These are phyloP conservation scores for Irpex sp. DNA, from an alignment of 1,284 basidiomycete species.

Conservation along the genomic window DNA sequence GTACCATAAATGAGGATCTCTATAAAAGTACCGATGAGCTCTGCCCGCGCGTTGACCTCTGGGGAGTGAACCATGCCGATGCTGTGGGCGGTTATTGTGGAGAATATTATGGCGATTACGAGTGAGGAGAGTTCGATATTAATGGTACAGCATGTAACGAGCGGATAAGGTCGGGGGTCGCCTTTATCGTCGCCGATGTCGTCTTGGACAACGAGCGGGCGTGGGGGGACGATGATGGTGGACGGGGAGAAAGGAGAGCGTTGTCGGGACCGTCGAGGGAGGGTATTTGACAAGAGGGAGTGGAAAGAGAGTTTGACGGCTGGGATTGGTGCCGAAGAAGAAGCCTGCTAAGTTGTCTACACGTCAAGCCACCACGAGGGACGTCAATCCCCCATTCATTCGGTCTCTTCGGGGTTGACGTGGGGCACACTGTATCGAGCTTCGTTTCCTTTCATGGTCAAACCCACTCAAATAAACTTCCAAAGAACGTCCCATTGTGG, in stretches of 20 bases:
- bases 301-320: neutral
- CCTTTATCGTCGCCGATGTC: neutral
- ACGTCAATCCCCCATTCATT: neutral
- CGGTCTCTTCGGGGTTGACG: neutral
- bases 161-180: neutral
- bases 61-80: neutral
- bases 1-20: constrained; percentile 11
- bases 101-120: neutral
- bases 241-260: neutral
- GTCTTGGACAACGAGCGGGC: neutral
- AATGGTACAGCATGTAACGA: neutral
- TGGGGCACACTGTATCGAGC: neutral
- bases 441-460: neutral
- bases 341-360: neutral
- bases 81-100: neutral
- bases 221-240: neutral
- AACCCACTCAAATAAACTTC: neutral
- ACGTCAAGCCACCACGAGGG: neutral
- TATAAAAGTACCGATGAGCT: constrained; percentile 10
- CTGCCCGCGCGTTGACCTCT: constrained; percentile 1
- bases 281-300: neutral
- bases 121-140: neutral
- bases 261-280: neutral
- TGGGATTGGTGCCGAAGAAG: neutral
- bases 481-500: too few relatives aligned